Evolutionary conservation across 371 early-diverging fungal species (phyloP).

Genomic region (Mucor racemosus): DNA sequence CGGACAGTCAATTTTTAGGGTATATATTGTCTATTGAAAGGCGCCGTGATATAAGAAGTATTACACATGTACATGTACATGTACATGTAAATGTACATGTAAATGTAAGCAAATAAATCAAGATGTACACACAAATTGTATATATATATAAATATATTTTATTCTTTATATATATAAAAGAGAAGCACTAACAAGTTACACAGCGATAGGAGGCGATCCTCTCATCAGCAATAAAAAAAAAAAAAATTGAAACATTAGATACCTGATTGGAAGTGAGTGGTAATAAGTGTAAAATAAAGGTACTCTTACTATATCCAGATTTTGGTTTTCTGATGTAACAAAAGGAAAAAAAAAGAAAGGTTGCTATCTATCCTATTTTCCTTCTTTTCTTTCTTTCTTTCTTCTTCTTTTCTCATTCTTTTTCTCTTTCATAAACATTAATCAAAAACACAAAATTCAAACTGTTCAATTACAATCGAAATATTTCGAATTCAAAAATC

Average conservation of each 20-base stretch:
- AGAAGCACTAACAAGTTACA: not conserved
- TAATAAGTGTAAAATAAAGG: not conserved
- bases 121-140: not conserved
- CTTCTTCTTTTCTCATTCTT: not conserved
- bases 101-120: not conserved
- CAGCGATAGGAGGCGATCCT: slow-evolving; percentile 4
- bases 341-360: not conserved
- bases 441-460: not conserved
- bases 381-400: not conserved
- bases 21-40: not conserved
- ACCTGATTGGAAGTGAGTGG: slow-evolving; percentile 4
- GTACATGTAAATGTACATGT: not conserved
- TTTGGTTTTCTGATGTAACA: not conserved
- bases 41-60: not conserved
- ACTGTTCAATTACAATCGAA: not conserved
- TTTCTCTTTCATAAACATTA: not conserved
- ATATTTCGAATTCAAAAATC: not conserved
- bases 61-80: not conserved
- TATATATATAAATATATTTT: no score
- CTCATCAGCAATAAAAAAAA: not conserved
- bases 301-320: slow-evolving; percentile 3
- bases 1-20: not conserved
- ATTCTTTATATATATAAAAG: not conserved
- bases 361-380: slow-evolving; percentile 4
- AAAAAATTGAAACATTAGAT: slow-evolving; percentile 1